Conservation (phyloP, 2,329 filamentous ascomycete species). For the Ascochyta koolunga region DNA sequence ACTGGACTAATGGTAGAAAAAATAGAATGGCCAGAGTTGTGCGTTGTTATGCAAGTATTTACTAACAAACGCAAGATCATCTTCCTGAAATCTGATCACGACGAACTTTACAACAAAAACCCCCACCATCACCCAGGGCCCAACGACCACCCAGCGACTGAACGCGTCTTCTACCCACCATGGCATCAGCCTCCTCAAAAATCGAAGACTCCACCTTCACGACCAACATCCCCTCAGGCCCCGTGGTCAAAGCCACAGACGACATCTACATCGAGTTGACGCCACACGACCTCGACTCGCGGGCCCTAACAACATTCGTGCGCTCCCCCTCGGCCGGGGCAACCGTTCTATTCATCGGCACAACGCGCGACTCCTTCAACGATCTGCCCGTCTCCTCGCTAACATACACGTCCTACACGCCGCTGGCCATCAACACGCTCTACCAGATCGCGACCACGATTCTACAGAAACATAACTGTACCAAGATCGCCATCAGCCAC, state of each 20-base stretch:
- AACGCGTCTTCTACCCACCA: neutral
- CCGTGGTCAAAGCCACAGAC: slow-evolving; percentile 35
- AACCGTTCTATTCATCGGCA: slow-evolving; percentile 57
- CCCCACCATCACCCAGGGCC: neutral
- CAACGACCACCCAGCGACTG: neutral
- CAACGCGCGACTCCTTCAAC: slow-evolving; percentile 76
- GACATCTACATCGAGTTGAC: slow-evolving; percentile 73
- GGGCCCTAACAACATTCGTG: slow-evolving; percentile 67
- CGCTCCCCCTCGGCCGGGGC: slow-evolving; percentile 57
- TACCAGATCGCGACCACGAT: slow-evolving; percentile 66
- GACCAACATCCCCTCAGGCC: slow-evolving; percentile 34
- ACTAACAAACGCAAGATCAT: neutral
- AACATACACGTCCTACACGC: slow-evolving; percentile 75
- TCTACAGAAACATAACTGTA: slow-evolving; percentile 66
- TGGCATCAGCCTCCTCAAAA: slow-evolving; percentile 19
- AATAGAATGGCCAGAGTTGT: neutral
- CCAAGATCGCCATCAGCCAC: slow-evolving; percentile 80
- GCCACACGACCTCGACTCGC: slow-evolving; percentile 63
- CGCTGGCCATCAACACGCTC: slow-evolving; percentile 73
- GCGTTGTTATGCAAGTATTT: neutral
- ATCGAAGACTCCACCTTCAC: slow-evolving; percentile 36
- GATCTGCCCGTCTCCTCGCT: slow-evolving; percentile 75
- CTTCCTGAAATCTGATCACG: neutral
- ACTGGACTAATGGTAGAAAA: neutral
- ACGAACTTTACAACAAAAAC: neutral